Evolutionary conservation across 495 filamentous ascomycete species (phyloP), one percentile per base, ranked within the genome.

Genomic region (Thermochaetoides thermophila): DNA sequence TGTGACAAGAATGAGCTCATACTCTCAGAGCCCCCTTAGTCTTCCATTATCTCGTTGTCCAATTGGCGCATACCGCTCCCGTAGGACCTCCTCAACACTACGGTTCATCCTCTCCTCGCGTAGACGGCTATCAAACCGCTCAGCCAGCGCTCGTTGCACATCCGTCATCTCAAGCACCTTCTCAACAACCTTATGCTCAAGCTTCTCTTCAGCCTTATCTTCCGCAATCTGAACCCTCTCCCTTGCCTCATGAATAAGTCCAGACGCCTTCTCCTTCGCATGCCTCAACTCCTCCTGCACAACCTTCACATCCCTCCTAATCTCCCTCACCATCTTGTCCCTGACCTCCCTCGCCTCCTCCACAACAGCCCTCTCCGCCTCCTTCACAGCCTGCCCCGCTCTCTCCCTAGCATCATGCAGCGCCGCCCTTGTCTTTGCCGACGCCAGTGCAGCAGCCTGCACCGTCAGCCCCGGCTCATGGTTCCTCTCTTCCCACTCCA

Each of bases 21-120:
- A 11, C 14, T 11, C 4, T 27, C 32, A 46, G 34, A 47, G 13
- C 14, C 34, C 25, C 36, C 47, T 26, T 37, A 53, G 35, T 31
- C 34, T 17, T 5, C 53, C 50, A 26, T 56, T 56, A 34, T 65
- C 56, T 42, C 53, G 48, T 45, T 52, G 22, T 17, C 58, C 55
- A 28, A 60, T 45, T 0, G 66, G 60, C 33, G 40, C 49, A 33
- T 71, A 72, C 45, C 68, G 40, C 43, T 60, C 64, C 18, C 43
- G 52, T 37, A 71, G 36, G 17, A 54, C 43, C 45, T 69, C 55
- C 37, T 61, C 51, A 5, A 60, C 56, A 15, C 48, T 61, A 48
- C 53, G 56, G 13, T 53, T 40, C 38, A 55, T 37, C 14, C 29
- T 41, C 23, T 29, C 54, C 17, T 47, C 36, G 27, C 40, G 34